A percentile compares a stretch with the other conserved stretches of the same genome.
Evolutionary conservation across 73 alveolate species (phyloP).

Genomic region (Tetrahymena malaccensis): DNA sequence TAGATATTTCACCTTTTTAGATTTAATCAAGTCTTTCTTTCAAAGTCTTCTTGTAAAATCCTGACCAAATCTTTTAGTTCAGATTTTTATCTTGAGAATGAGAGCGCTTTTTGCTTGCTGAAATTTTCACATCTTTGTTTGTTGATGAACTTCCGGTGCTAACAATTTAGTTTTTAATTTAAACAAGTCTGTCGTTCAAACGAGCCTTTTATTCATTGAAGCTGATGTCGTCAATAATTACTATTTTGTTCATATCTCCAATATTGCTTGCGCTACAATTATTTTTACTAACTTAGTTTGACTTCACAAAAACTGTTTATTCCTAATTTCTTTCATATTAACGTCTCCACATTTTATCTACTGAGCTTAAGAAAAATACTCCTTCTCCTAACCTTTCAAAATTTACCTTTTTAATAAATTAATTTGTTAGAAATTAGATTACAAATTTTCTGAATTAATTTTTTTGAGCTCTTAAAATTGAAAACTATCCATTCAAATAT

Average conservation of each 20-base stretch:
- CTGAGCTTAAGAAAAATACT: background rate
- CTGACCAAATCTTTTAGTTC: conserved; percentile 18
- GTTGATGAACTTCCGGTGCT: background rate
- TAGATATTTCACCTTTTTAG: background rate
- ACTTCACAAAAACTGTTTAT: background rate
- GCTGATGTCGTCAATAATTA: background rate
- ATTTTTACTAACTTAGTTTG: background rate
- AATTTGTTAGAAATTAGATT: background rate
- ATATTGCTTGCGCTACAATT: background rate
- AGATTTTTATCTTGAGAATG: background rate
- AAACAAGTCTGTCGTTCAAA: background rate
- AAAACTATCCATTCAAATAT: background rate
- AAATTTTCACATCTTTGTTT: background rate
- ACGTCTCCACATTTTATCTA: background rate
- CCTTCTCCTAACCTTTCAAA: background rate
- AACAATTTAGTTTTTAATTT: background rate
- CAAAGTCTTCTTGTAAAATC: conserved; percentile 31
- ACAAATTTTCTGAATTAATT: background rate
- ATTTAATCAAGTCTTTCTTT: conserved; percentile 28
- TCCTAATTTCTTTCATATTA: background rate
- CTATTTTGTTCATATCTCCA: background rate
- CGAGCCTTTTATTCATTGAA: background rate
- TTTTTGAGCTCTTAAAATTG: background rate
- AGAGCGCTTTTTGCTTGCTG: background rate
- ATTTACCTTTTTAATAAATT: background rate